phyloP scores from a whole-genome alignment of 139 green algal genomes.

The Chlorella sp. region DNA sequence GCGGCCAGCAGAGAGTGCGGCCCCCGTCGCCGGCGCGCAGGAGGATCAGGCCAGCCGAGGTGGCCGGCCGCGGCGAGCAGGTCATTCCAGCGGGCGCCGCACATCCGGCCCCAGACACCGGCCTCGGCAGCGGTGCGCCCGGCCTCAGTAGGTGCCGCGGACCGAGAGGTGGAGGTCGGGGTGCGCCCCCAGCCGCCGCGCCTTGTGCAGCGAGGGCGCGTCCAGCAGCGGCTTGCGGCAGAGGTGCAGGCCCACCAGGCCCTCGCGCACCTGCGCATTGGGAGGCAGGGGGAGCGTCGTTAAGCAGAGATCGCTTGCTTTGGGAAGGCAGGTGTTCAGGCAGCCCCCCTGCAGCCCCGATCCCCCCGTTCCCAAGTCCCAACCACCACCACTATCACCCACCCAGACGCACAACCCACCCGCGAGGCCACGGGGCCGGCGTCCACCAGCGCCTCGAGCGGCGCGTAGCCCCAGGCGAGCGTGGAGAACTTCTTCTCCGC shows the following conservation, averaged over 20 bases:
- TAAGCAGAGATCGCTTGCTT: not conserved
- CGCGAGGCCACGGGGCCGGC: not conserved
- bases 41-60: too few relatives aligned
- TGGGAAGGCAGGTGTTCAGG: not conserved
- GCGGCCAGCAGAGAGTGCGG: too few relatives aligned
- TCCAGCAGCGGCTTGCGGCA: constrained; percentile 39
- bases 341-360: not conserved
- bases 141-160: too few relatives aligned
- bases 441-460: constrained; percentile 39
- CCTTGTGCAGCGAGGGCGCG: constrained; percentile 5
- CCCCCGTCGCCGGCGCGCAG: too few relatives aligned
- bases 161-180: constrained; percentile 13
- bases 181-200: constrained; percentile 1
- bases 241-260: constrained; percentile 28
- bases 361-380: not conserved
- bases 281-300: not conserved
- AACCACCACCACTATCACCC: not conserved
- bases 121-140: too few relatives aligned
- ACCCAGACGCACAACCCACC: not conserved
- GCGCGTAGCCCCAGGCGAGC: constrained; percentile 43
- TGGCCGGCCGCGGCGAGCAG: too few relatives aligned
- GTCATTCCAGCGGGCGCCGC: too few relatives aligned
- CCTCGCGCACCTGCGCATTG: constrained; percentile 15
- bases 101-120: too few relatives aligned
- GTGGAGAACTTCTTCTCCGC: constrained; percentile 30